Percentiles rank a stretch among this genome's conserved stretches.
phyloP scores from a whole-genome alignment of 495 filamentous ascomycete genomes.

The Xanthoparmelia taractica region DNA sequence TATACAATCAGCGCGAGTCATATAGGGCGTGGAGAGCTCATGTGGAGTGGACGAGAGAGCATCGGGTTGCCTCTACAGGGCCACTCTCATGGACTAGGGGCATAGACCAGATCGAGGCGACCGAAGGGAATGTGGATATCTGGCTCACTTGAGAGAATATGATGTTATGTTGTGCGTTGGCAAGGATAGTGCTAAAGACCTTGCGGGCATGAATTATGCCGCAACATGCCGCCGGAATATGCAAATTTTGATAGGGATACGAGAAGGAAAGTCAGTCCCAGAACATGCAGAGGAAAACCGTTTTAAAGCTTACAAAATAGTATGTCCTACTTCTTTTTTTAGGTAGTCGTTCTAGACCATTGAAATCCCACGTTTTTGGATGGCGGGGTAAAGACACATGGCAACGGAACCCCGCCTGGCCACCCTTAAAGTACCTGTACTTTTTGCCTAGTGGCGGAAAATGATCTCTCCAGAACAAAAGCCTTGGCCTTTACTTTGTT shows the following conservation, averaged over 20 bases:
- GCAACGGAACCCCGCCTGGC: no score
- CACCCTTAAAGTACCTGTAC: no score
- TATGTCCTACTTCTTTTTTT: no score
- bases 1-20: constrained; percentile 39
- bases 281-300: no score
- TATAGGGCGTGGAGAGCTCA: constrained; percentile 38
- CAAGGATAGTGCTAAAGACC: neutral
- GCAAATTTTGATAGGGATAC: no score
- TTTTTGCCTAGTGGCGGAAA: no score
- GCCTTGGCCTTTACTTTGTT: no score
- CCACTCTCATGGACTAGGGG: neutral
- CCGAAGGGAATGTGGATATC: neutral
- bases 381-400: neutral
- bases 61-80: neutral
- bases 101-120: neutral
- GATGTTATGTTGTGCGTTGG: neutral
- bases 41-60: constrained; percentile 13
- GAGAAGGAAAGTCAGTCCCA: no score
- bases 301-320: no score
- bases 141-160: neutral
- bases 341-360: neutral
- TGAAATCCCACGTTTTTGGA: neutral
- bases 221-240: no score
- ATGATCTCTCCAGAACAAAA: no score
- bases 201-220: no score